These are phyloP conservation scores for Penicillium sp. DNA, from an alignment of 2,329 filamentous ascomycete species.

Conservation along the genomic window DNA sequence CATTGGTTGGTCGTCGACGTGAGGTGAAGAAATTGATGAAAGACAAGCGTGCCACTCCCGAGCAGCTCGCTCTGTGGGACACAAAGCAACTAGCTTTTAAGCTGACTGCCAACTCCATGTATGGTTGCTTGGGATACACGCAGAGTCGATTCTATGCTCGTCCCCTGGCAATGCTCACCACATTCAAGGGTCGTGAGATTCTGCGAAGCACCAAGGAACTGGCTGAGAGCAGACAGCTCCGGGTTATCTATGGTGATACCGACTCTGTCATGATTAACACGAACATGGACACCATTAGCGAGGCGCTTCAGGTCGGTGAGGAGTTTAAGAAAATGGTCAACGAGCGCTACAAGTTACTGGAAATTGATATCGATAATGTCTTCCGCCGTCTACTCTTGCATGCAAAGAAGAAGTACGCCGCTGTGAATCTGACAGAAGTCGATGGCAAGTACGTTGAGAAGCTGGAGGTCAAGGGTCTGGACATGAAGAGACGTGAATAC, in stretches of 20 bases:
- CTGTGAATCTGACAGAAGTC: conserved; percentile 86
- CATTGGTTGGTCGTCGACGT: conserved; percentile 81
- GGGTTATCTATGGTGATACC: conserved; percentile 98
- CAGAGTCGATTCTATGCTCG: conserved; percentile 97
- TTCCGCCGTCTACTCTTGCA: conserved; percentile 92
- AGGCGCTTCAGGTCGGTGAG: conserved; percentile 85
- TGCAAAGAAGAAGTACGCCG: conserved; percentile 99
- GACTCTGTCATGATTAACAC: conserved; percentile 99
- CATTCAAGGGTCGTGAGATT: conserved; percentile 97
- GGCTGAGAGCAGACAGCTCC: conserved; percentile 83
- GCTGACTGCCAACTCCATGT: conserved; percentile 99
- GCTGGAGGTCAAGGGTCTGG: conserved; percentile 95
- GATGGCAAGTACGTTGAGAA: conserved; percentile 91
- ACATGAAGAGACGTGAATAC: conserved; percentile 97
- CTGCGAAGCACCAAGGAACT: conserved; percentile 92
- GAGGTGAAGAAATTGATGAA: conserved; percentile 98
- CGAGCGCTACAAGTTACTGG: conserved; percentile 84
- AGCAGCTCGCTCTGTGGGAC: conserved; percentile 92
- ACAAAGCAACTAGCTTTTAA: conserved; percentile 97
- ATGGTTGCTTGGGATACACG: conserved; percentile 94
- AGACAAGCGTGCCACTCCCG: conserved; percentile 77
- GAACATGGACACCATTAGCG: conserved; percentile 88
- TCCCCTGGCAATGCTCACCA: conserved; percentile 91
- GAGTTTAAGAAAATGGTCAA: conserved; percentile 97
- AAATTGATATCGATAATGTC: conserved; percentile 98